These are phyloP conservation scores for Viridothelium virens DNA, from an alignment of 495 filamentous ascomycete species.

Conservation along the genomic window DNA sequence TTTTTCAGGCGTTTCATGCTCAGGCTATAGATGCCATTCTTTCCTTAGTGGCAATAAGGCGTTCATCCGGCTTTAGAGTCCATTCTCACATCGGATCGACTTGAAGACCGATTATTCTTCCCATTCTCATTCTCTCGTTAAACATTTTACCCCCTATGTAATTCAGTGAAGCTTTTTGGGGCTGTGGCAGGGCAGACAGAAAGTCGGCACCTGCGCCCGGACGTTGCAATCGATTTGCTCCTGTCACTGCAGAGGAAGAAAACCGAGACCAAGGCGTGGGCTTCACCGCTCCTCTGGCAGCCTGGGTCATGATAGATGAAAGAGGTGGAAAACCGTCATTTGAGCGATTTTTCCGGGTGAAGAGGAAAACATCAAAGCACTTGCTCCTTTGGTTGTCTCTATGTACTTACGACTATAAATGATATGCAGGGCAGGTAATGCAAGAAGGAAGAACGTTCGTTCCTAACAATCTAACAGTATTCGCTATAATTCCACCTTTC, in stretches of 20 bases:
- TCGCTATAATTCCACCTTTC: neutral
- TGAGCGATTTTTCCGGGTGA: neutral
- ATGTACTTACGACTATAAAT: neutral
- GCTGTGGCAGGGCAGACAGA: conserved; percentile 4
- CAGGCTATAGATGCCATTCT: conserved; percentile 1
- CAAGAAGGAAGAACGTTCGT: neutral
- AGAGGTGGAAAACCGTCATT: neutral
- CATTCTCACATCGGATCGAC: neutral
- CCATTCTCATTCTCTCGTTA: conserved; percentile 1
- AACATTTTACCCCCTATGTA: neutral
- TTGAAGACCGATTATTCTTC: neutral
- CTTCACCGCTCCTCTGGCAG: neutral
- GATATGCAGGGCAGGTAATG: neutral
- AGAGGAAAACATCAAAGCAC: neutral
- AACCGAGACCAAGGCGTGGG: neutral
- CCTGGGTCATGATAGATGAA: conserved; percentile 6
- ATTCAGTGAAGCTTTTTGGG: neutral
- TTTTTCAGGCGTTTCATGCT: neutral
- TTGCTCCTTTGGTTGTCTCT: neutral
- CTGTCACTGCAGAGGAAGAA: neutral
- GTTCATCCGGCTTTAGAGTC: neutral
- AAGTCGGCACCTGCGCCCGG: conserved; percentile 9
- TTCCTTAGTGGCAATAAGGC: neutral
- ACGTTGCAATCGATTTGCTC: neutral
- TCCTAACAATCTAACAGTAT: neutral